A percentile compares a stretch with the other conserved stretches of the same genome.
These are phyloP conservation scores for Apiospora saccharicola DNA, from an alignment of 2,329 filamentous ascomycete species.

Conservation along the genomic window DNA sequence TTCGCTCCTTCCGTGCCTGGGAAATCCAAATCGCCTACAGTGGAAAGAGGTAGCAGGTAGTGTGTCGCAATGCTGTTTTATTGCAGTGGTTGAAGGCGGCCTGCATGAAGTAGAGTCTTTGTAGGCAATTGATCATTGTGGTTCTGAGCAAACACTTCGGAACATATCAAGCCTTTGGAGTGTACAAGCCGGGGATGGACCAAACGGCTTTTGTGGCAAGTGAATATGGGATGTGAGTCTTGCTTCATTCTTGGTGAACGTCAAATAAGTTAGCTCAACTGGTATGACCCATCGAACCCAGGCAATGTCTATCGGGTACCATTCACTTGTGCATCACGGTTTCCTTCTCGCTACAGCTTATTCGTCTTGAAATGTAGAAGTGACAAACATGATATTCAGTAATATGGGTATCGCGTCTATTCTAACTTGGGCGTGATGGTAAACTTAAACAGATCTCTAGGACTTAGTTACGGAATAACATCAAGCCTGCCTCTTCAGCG, in stretches of 20 bases:
- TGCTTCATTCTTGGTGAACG: not conserved
- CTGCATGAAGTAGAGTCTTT: not conserved
- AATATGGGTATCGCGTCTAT: constrained; percentile 22
- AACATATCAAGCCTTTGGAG: not conserved
- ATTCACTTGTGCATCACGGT: not conserved
- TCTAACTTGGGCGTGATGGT: constrained; percentile 15
- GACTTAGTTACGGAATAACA: constrained; percentile 56
- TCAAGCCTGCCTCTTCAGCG: constrained; percentile 61
- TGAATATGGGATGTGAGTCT: not conserved
- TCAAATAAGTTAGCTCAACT: not conserved
- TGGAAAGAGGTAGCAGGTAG: not conserved
- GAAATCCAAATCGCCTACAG: not conserved
- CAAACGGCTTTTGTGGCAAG: constrained; percentile 7
- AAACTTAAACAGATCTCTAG: not conserved
- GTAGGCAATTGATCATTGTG: not conserved
- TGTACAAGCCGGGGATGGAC: not conserved
- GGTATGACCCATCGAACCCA: not conserved
- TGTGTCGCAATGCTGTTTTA: not conserved
- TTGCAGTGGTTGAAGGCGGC: not conserved
- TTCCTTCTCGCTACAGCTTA: not conserved
- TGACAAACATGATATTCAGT: not conserved
- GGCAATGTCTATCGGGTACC: not conserved
- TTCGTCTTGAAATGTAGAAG: not conserved
- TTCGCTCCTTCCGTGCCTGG: not conserved
- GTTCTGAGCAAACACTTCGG: not conserved